phyloP scores from a whole-genome alignment of 495 filamentous ascomycete species.

The Usnea hakonensis region DNA sequence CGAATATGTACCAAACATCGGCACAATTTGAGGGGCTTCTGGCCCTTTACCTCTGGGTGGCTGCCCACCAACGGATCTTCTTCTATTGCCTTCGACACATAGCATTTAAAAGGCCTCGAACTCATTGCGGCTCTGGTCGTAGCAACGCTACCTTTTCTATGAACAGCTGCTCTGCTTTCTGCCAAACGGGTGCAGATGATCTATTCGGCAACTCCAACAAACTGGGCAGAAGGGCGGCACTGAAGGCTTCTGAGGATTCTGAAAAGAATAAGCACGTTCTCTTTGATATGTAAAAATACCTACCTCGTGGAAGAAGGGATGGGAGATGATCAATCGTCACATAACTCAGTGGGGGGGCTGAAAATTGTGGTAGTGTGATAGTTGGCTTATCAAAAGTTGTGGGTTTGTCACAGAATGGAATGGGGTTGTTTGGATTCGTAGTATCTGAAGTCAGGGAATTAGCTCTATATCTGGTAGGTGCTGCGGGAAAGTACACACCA shows the following conservation, averaged over 20 bases:
- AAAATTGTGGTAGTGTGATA: constrained; percentile 47
- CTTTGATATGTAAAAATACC: background rate
- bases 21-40: too few species aligned
- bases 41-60: too few species aligned
- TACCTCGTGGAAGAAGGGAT: constrained; percentile 56
- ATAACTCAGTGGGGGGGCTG: constrained; percentile 57
- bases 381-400: constrained; percentile 83
- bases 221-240: constrained; percentile 66
- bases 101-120: too few species aligned
- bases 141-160: constrained; percentile 61
- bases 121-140: too few species aligned
- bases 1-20: too few species aligned
- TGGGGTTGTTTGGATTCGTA: constrained; percentile 60
- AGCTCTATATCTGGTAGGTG: background rate
- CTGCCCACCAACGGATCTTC: too few species aligned
- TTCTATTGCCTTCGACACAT: too few species aligned
- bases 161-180: constrained; percentile 74
- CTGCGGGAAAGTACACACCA: background rate
- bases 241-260: constrained; percentile 84
- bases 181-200: constrained; percentile 67
- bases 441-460: background rate
- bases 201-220: constrained; percentile 72
- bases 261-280: background rate
- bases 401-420: constrained; percentile 77
- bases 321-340: constrained; percentile 91